phyloP scores from a whole-genome alignment of 352 stramenopile genomes.

The Phytophthora pluvialis region DNA sequence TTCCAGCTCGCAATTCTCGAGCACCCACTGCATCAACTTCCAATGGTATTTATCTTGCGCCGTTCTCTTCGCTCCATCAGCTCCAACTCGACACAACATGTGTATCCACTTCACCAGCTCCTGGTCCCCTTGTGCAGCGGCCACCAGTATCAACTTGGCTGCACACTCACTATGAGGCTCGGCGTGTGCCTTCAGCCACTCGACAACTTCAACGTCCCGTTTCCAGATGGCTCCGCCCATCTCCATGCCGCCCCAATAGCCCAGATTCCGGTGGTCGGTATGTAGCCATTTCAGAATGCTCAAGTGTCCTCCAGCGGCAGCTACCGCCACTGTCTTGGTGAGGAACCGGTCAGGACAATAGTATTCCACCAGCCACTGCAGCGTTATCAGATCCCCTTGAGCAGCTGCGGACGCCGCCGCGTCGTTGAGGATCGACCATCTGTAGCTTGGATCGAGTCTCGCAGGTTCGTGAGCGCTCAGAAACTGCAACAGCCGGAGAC shows the following conservation, averaged over 20 bases:
- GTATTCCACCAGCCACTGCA: conserved; percentile 22
- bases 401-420: conserved; percentile 6
- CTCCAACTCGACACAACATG: conserved; percentile 1
- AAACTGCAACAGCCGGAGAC: conserved; percentile 20
- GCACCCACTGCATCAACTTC: conserved; percentile 9
- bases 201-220: conserved; percentile 1
- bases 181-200: conserved; percentile 21
- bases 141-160: conserved; percentile 16
- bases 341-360: conserved; percentile 22
- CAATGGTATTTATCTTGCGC: conserved; percentile 19
- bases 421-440: conserved; percentile 16
- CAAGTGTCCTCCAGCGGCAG: conserved; percentile 20
- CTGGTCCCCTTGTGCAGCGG: conserved; percentile 18
- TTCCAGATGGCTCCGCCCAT: conserved; percentile 14
- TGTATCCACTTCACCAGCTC: conserved; percentile 16
- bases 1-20: conserved; percentile 20
- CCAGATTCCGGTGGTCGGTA: conserved; percentile 6
- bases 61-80: conserved; percentile 12
- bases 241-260: conserved; percentile 18
- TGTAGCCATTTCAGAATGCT: conserved; percentile 25
- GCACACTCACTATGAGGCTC: conserved; percentile 11
- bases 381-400: conserved; percentile 18
- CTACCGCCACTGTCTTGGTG: conserved; percentile 18
- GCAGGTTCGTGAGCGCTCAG: conserved; percentile 14
- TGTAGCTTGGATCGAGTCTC: conserved; percentile 12